Conservation (phyloP, 495 filamentous ascomycete species). For the Talaromyces liani region DNA sequence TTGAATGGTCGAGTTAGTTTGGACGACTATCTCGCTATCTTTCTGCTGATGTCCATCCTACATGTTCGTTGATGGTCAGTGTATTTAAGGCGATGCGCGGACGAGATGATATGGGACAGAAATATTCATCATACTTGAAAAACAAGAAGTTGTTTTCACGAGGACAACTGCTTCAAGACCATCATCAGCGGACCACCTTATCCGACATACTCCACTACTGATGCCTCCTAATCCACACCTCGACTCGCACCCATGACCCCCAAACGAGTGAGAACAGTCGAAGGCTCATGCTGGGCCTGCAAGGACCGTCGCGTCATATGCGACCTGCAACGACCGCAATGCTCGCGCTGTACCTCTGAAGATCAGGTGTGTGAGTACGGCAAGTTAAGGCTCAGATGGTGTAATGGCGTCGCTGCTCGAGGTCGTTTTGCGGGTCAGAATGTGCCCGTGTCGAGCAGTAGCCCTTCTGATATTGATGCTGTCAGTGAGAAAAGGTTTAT, state of each 20-base stretch:
- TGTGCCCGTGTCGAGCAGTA: conserved; percentile 16
- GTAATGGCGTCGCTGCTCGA: conserved; percentile 18
- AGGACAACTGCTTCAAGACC: background rate
- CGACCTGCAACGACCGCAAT: conserved; percentile 22
- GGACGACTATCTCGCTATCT: background rate
- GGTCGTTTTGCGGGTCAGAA: conserved; percentile 24
- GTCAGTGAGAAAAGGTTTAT: conserved; percentile 6
- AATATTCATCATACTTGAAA: background rate
- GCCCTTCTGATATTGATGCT: conserved; percentile 5
- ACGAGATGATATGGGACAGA: background rate
- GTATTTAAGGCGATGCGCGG: background rate
- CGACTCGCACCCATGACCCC: conserved; percentile 11
- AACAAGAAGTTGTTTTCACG: background rate
- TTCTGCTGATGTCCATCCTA: background rate
- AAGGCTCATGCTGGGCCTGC: conserved; percentile 32
- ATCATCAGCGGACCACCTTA: background rate
- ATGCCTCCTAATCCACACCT: background rate
- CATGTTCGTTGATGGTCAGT: background rate
- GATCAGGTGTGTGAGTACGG: conserved; percentile 27
- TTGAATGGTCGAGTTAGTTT: conserved; percentile 1
- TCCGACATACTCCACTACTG: background rate
- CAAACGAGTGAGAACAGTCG: conserved; percentile 26
- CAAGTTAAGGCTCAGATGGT: conserved; percentile 27
- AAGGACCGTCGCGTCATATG: conserved; percentile 32
- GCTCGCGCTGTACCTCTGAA: conserved; percentile 24